Evolutionary conservation across 768 basidiomycete genomes (phyloP).

Genomic region (Epithele typhae): DNA sequence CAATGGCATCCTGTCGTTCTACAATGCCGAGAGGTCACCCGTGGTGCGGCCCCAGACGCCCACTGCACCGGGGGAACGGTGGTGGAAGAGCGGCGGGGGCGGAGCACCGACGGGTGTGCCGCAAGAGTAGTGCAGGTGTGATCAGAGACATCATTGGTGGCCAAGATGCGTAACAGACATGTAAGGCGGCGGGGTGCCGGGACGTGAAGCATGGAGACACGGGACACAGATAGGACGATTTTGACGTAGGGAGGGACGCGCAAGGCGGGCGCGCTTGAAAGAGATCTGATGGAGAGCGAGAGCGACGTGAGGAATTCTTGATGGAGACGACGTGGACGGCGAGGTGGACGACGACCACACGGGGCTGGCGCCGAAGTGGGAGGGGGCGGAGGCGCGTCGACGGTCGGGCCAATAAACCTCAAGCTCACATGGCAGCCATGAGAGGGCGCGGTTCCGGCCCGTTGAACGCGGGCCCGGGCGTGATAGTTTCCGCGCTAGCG

Average conservation of each 20-base stretch:
- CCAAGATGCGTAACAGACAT: conserved; percentile 19
- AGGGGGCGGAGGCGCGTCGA: too few relatives aligned
- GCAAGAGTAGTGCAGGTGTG: background rate
- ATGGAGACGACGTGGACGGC: background rate
- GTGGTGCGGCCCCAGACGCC: background rate
- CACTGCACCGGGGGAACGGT: too few relatives aligned
- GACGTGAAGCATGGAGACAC: conserved; percentile 1
- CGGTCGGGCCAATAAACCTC: too few relatives aligned
- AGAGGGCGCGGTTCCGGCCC: conserved; percentile 16
- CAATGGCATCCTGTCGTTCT: conserved; percentile 9
- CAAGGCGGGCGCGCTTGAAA: conserved; percentile 1
- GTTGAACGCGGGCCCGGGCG: conserved; percentile 11
- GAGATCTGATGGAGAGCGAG: too few relatives aligned
- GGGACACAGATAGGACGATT: background rate
- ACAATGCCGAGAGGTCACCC: background rate
- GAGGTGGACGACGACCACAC: background rate
- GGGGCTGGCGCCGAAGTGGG: too few relatives aligned
- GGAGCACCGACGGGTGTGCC: background rate
- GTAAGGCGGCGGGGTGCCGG: conserved; percentile 11
- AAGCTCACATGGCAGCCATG: conserved; percentile 15
- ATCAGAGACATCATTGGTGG: conserved; percentile 19
- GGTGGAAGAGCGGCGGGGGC: conserved; percentile 3
- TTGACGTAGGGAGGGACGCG: background rate
- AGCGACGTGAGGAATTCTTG: too few relatives aligned
- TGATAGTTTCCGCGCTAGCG: conserved; percentile 7